These are phyloP conservation scores for Coemansia sp. DNA, from an alignment of 192 early-diverging fungal genomes.

Conservation along the genomic window DNA sequence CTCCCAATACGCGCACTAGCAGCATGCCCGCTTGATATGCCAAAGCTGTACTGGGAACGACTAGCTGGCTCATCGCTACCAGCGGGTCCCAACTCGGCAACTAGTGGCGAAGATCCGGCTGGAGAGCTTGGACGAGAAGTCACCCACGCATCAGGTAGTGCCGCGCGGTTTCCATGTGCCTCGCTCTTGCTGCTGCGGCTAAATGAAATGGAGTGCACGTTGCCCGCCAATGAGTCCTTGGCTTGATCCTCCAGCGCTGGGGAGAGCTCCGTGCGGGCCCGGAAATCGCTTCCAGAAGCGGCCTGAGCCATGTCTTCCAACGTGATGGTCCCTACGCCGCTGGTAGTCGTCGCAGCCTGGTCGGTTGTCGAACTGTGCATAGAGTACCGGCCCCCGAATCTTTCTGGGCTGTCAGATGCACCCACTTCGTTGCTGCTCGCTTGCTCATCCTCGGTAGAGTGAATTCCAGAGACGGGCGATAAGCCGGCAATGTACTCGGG, in stretches of 20 bases:
- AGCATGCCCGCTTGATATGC: neutral
- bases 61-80: neutral
- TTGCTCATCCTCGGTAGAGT: neutral
- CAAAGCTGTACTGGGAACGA: neutral
- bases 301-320: constrained; percentile 32
- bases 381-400: neutral
- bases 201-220: neutral
- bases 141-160: constrained; percentile 5
- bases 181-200: neutral
- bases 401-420: neutral
- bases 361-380: constrained; percentile 8
- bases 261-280: neutral
- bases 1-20: neutral
- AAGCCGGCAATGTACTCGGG: neutral
- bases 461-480: neutral
- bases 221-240: neutral
- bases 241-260: neutral
- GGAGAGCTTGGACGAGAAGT: neutral
- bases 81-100: neutral
- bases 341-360: constrained; percentile 10
- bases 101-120: neutral
- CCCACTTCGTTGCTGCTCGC: neutral
- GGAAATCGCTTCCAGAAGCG: neutral
- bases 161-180: neutral
- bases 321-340: constrained; percentile 33